These are phyloP conservation scores for Crucibulum laeve DNA, from an alignment of 768 basidiomycete species.

Conservation along the genomic window DNA sequence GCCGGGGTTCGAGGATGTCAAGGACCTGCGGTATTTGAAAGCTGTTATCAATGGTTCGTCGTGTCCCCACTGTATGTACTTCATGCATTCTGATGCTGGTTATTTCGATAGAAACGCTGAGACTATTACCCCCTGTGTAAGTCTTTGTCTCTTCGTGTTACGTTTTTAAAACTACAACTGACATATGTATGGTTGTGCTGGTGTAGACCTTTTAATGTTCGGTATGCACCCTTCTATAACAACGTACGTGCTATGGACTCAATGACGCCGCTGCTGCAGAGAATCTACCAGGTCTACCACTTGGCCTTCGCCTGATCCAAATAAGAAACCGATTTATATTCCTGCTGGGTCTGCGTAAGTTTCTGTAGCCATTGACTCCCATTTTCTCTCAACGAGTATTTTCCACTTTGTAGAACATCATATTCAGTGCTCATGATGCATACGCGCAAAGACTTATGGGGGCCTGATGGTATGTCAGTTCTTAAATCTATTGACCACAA, in stretches of 20 bases:
- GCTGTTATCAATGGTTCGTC: conserved; percentile 39
- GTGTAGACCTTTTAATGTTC: not conserved
- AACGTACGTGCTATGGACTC: not conserved
- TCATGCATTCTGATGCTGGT: not conserved
- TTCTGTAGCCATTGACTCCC: not conserved
- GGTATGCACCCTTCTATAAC: not conserved
- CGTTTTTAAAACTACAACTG: not conserved
- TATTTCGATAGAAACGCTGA: conserved; percentile 23
- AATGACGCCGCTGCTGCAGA: not conserved
- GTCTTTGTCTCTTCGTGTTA: not conserved
- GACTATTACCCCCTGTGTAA: conserved; percentile 30
- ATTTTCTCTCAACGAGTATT: not conserved
- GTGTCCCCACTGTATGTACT: not conserved
- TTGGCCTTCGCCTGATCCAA: conserved; percentile 4
- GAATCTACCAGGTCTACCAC: conserved; percentile 2
- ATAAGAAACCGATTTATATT: conserved; percentile 6
- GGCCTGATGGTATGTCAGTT: conserved; percentile 33
- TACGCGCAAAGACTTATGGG: conserved; percentile 39
- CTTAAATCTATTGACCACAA: not conserved
- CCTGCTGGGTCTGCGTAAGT: conserved; percentile 4
- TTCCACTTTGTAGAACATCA: conserved; percentile 10
- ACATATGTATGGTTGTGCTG: not conserved
- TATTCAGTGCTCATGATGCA: conserved; percentile 40
- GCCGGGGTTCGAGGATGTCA: conserved; percentile 38
- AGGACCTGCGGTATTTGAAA: conserved; percentile 36